phyloP scores from a whole-genome alignment of 2,329 filamentous ascomycete genomes.

The Davidsoniella eucalypti region DNA sequence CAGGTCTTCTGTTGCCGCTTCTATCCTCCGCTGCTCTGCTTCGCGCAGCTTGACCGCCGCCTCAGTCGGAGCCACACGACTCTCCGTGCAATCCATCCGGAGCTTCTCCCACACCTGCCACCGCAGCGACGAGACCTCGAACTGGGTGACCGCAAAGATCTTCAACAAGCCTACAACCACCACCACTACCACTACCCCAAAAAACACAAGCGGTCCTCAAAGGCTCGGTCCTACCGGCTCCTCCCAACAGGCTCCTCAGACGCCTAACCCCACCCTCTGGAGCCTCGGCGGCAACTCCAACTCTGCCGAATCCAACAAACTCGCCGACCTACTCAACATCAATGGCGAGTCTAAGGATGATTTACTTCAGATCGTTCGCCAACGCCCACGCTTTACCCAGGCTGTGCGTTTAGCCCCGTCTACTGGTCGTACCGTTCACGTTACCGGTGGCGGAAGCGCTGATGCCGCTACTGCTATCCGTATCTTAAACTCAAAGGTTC shows the following conservation, averaged over 20 bases:
- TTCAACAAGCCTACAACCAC: conserved; percentile 3
- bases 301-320: conserved; percentile 5
- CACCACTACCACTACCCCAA: conserved; percentile 1
- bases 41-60: neutral
- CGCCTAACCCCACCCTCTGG: conserved; percentile 12
- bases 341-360: conserved; percentile 9
- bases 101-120: conserved; percentile 6
- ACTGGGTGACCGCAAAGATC: conserved; percentile 9
- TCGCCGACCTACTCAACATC: conserved; percentile 19
- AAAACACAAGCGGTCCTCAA: neutral
- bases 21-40: conserved; percentile 6
- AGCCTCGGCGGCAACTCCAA: conserved; percentile 16
- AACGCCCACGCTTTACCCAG: conserved; percentile 10
- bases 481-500: conserved; percentile 24
- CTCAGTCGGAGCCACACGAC: neutral
- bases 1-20: conserved; percentile 6
- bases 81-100: neutral
- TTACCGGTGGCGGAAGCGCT: conserved; percentile 23
- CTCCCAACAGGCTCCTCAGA: conserved; percentile 1
- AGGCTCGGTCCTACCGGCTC: neutral
- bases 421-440: conserved; percentile 28
- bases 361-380: conserved; percentile 13
- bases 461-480: conserved; percentile 30
- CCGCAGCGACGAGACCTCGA: neutral
- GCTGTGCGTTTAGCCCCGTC: conserved; percentile 25